Percentiles rank a stretch among this genome's conserved stretches.
Evolutionary conservation across 768 basidiomycete genomes (phyloP).

Genomic region (Tulasnella sp.): DNA sequence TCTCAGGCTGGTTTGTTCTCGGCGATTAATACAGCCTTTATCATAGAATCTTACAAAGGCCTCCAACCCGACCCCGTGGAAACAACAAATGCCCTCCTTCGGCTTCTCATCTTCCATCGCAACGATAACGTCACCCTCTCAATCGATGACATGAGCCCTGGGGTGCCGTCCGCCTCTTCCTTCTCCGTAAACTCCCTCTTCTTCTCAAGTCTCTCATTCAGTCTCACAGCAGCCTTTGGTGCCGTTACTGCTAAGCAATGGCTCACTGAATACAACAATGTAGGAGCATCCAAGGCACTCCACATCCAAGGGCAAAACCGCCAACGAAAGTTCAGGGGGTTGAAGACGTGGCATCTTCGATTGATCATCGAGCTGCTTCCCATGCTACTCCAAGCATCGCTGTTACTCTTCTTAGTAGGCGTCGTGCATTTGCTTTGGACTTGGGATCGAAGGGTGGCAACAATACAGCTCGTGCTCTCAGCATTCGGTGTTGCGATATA

Average conservation of each 20-base stretch:
- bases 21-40: not conserved
- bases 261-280: not conserved
- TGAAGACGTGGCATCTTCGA: not conserved
- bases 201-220: not conserved
- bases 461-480: not conserved
- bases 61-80: not conserved
- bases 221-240: not conserved
- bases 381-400: conserved; percentile 2
- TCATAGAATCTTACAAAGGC: not conserved
- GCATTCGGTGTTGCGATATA: not conserved
- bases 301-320: not conserved
- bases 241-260: not conserved
- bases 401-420: conserved; percentile 5
- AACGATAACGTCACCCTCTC: not conserved
- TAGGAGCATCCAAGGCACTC: not conserved
- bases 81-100: not conserved
- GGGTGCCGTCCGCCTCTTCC: not conserved
- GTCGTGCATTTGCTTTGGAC: not conserved
- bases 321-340: not conserved
- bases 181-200: not conserved
- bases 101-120: not conserved
- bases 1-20: not conserved
- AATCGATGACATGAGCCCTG: not conserved
- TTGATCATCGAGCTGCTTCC: not conserved
- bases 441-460: not conserved